A percentile compares a stretch with the other conserved stretches of the same genome.
phyloP scores from a whole-genome alignment of 306 rosid species.

The Ormosia semicastrata region DNA sequence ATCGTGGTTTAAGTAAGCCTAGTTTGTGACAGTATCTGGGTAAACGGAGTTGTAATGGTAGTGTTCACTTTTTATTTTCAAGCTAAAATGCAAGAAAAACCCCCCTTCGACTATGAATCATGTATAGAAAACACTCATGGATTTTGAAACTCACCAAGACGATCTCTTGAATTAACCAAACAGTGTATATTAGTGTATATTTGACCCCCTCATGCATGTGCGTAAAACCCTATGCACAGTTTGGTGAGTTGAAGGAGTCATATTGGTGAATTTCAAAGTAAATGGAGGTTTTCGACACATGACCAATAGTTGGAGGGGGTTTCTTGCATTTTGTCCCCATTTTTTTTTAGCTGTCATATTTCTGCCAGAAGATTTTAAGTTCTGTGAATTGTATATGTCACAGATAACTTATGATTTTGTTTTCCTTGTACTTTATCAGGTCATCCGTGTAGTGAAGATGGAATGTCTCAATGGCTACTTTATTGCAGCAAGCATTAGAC shows the following conservation, averaged over 20 bases:
- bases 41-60: background rate
- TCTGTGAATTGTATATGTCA: background rate
- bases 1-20: background rate
- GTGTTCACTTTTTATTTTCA: background rate
- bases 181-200: background rate
- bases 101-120: background rate
- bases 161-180: background rate
- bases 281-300: background rate
- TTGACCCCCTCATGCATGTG: background rate
- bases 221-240: background rate
- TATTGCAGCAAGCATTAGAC: slow-evolving; percentile 19
- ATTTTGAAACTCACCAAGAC: background rate
- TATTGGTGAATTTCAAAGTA: background rate
- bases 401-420: slow-evolving; percentile 19
- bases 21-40: background rate
- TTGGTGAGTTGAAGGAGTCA: background rate
- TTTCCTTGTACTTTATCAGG: slow-evolving; percentile 27
- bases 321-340: background rate
- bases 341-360: background rate
- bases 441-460: slow-evolving; percentile 38
- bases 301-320: background rate
- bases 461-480: slow-evolving; percentile 1
- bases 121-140: no score
- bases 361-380: background rate
- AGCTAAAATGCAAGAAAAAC: background rate